Base-by-base conservation (phyloP, 169 alveolate genomes). In the Eimeria tenella region DNA sequence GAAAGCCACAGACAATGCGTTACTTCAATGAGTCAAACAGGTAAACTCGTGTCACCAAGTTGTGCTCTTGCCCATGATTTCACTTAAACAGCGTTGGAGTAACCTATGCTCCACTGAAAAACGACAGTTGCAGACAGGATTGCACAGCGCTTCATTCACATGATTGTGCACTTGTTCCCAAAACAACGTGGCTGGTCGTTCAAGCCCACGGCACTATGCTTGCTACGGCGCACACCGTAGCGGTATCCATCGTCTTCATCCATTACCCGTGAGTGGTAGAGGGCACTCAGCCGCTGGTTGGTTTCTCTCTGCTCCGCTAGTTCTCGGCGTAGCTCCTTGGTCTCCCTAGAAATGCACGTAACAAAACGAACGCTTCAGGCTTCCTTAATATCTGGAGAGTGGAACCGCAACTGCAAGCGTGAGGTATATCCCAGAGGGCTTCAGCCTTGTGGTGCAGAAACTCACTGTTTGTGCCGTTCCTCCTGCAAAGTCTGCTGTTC, bases 301-400 rank as follows among this genome's bases (percentile, higher is more conserved):
- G 82, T 65, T 68, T 86, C 94, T 42, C 94, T 77, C 70, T 89
- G 87, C 58, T 89, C 89, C 50, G 84, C 88, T 82, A 89, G 52
- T 23, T 73, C 94, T 4, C 94, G 94, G n/a, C 94, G 88, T 49
- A 89, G 82, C 11, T 89, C 89, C 63, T 89, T 79, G 0, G 94
- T 62, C 89, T 89, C 94, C 81, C 94, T 89, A 81, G 19, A 17
- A 17, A n/a, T 70, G 10, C n/a, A n/a, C 53, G 42, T 25, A 5
- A 17, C 13, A 71, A 82, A 63, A 31, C 31, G 25, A 53, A 25
- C 65, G 5, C 0, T 8, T 4, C 42, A 17, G 53, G 70, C 74
- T 25, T 15, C 55, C n/a, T 8, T 31, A 9, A 23, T 62, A 13
- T 13, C 15, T 10, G n/a, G 8, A 25, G 10, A 9, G 11, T 31